These are phyloP conservation scores for Drechslera avenae DNA, from an alignment of 2,329 filamentous ascomycete genomes.

Conservation along the genomic window DNA sequence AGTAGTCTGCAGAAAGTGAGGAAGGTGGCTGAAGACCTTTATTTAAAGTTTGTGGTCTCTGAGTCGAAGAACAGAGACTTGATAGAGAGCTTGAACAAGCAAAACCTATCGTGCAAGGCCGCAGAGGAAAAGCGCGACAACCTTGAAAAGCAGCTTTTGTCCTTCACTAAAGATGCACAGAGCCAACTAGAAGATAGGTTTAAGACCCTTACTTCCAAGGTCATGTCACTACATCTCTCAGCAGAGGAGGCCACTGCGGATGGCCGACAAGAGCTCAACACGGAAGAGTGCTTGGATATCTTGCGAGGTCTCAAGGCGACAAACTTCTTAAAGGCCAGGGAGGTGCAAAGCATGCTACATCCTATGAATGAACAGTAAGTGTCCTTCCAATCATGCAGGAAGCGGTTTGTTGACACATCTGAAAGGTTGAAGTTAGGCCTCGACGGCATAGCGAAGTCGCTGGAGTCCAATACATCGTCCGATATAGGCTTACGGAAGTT, in stretches of 20 bases:
- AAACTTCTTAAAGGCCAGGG: constrained; percentile 25
- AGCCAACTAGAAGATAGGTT: constrained; percentile 17
- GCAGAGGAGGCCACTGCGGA: constrained; percentile 7
- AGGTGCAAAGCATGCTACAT: constrained; percentile 32
- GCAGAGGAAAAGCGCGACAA: constrained; percentile 29
- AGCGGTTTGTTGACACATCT: constrained; percentile 4
- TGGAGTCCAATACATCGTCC: not conserved
- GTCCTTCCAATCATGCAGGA: not conserved
- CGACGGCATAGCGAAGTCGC: constrained; percentile 6
- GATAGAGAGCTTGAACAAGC: constrained; percentile 15
- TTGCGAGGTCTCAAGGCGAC: constrained; percentile 24
- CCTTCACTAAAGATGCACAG: constrained; percentile 22
- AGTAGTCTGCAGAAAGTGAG: constrained; percentile 23
- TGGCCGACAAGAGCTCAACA: not conserved
- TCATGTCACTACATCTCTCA: constrained; percentile 18
- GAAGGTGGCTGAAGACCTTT: constrained; percentile 22
- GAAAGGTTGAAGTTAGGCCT: constrained; percentile 29
- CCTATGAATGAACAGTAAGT: constrained; percentile 30
- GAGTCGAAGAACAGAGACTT: constrained; percentile 21
- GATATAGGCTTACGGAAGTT: constrained; percentile 13
- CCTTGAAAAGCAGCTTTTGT: constrained; percentile 28
- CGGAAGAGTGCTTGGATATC: constrained; percentile 25
- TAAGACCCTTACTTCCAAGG: constrained; percentile 19
- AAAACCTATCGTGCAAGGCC: constrained; percentile 18
- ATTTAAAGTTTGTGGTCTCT: constrained; percentile 14